A percentile compares a stretch with the other conserved stretches of the same genome.
phyloP scores from a whole-genome alignment of 805 yeast species.

The Millerozyma acaciae region DNA sequence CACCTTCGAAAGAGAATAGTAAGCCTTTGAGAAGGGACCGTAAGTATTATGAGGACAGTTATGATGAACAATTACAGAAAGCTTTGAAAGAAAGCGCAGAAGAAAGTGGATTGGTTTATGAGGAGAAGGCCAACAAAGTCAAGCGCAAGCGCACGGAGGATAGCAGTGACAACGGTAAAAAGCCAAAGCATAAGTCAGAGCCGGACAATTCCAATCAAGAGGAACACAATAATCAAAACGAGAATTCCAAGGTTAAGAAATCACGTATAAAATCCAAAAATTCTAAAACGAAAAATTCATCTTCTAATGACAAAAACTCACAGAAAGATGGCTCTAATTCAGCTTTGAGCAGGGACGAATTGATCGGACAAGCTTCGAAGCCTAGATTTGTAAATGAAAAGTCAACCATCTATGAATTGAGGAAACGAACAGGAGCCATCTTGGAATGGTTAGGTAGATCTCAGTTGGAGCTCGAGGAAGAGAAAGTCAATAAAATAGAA shows the following conservation, averaged over 20 bases:
- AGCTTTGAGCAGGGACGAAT: conserved; percentile 36
- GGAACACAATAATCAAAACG: conserved; percentile 10
- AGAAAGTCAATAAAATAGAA: conserved; percentile 54
- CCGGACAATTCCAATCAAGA: conserved; percentile 11
- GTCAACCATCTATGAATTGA: conserved; percentile 75
- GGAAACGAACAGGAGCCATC: conserved; percentile 83
- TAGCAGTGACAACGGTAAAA: conserved; percentile 10
- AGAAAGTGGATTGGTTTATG: conserved; percentile 33
- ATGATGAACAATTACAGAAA: conserved; percentile 41
- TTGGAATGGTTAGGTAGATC: conserved; percentile 87
- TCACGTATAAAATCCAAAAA: conserved; percentile 5
- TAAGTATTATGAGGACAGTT: conserved; percentile 30
- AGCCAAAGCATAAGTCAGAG: neutral
- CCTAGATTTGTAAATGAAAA: conserved; percentile 81
- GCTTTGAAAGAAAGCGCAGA: conserved; percentile 57
- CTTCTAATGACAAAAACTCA: conserved; percentile 1
- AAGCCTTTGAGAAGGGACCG: conserved; percentile 27
- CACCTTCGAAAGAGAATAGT: conserved; percentile 4
- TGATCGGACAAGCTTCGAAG: conserved; percentile 66
- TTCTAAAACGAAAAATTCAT: conserved; percentile 4
- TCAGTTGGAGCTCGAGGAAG: conserved; percentile 76
- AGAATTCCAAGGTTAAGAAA: conserved; percentile 12
- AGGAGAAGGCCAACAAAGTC: conserved; percentile 4
- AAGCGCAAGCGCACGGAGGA: conserved; percentile 10
- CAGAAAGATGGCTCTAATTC: conserved; percentile 12